Evolutionary conservation across 176 grass and related monocot species (phyloP).

Genomic region (Paspalum vaginatum): DNA sequence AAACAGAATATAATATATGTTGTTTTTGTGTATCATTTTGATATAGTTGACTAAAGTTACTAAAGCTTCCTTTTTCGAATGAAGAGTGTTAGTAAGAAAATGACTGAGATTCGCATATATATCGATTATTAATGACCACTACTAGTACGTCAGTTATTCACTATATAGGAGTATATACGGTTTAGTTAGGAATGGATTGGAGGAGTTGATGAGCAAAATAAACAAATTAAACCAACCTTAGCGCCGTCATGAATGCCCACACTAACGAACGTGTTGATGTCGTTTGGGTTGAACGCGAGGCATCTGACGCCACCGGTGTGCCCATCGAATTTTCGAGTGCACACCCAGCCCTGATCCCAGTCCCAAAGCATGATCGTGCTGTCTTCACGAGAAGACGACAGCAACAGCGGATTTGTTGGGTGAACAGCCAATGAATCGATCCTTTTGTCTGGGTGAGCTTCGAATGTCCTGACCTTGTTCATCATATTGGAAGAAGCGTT

Average conservation of each 20-base stretch:
- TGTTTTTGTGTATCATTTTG: too few species aligned
- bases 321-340: conserved; percentile 58
- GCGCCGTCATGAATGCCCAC: conserved; percentile 43
- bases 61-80: too few species aligned
- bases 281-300: conserved; percentile 57
- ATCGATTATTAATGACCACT: too few species aligned
- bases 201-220: too few species aligned
- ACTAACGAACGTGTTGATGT: conserved; percentile 58
- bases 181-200: too few species aligned
- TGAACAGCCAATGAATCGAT: conserved; percentile 55
- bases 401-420: conserved; percentile 55
- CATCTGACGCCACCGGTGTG: conserved; percentile 46
- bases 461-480: conserved; percentile 45
- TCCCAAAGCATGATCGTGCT: conserved; percentile 67
- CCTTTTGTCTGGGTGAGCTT: conserved; percentile 34
- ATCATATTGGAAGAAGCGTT: conserved; percentile 45
- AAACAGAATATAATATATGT: too few species aligned
- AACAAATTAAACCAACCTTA: conserved; percentile 49
- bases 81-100: too few species aligned
- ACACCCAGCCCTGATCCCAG: conserved; percentile 59
- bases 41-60: too few species aligned
- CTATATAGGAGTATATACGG: too few species aligned
- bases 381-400: conserved; percentile 55
- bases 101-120: too few species aligned
- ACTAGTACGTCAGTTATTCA: too few species aligned